These are phyloP conservation scores for Pythium scleroteichum DNA, from an alignment of 352 stramenopile genomes.

Conservation along the genomic window DNA sequence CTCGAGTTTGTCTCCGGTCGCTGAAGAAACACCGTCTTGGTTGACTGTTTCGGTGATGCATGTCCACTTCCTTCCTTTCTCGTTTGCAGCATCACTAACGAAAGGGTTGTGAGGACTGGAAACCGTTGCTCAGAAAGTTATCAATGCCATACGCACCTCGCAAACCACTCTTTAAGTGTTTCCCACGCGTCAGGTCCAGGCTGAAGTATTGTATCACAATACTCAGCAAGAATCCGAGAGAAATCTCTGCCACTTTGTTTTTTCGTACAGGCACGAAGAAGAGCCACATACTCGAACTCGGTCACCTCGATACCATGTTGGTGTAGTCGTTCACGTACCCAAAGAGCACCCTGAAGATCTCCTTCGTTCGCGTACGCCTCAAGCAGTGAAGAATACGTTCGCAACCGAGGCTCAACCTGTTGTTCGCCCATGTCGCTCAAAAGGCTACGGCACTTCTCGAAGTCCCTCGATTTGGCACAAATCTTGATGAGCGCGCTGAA, in stretches of 20 bases:
- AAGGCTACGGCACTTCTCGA: constrained; percentile 48
- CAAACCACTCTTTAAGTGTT: constrained; percentile 74
- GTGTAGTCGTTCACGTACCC: constrained; percentile 50
- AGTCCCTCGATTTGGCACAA: constrained; percentile 61
- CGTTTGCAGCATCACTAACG: constrained; percentile 59
- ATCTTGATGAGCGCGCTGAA: constrained; percentile 81
- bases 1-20: constrained; percentile 57
- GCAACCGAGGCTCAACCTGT: constrained; percentile 60
- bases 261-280: constrained; percentile 54
- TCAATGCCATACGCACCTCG: constrained; percentile 49
- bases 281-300: constrained; percentile 62
- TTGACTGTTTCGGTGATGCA: constrained; percentile 55
- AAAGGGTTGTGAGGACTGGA: too few relatives aligned
- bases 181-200: constrained; percentile 50
- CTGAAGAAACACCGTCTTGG: constrained; percentile 53
- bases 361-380: constrained; percentile 50
- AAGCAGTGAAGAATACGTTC: constrained; percentile 74
- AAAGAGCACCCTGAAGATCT: constrained; percentile 60
- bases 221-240: constrained; percentile 54
- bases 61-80: constrained; percentile 61
- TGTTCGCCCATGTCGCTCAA: constrained; percentile 50
- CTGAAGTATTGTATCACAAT: constrained; percentile 60
- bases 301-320: constrained; percentile 52
- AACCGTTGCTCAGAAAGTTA: too few relatives aligned
- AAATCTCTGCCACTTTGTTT: constrained; percentile 44